Evolutionary conservation across 2,329 filamentous ascomycete genomes (phyloP), one percentile per base, ranked within the genome.

Genomic region (Trichoderma sp.): DNA sequence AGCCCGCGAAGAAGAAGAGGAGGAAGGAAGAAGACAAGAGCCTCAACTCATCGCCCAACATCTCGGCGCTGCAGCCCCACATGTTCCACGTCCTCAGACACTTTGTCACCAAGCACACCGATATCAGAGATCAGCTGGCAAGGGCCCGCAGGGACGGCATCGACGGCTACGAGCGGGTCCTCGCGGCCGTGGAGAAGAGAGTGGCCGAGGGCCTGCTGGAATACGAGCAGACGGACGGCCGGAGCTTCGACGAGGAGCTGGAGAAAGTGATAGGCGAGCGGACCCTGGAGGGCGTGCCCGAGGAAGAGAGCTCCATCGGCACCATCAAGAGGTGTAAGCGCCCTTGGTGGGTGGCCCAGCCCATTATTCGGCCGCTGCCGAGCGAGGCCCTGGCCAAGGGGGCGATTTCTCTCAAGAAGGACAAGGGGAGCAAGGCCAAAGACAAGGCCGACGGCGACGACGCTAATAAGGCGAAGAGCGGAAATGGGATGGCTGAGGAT

Each of bases 271-370:
- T 78, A 3, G 72, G 75, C 11, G 76, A 75, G 11, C 76, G 77
- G 1, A 79, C 76, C 1, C 78, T 79, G 3, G 80, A 78, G 6
- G 80, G 81, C 47, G 80, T 84, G 3, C 80, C 79, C 1, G 85
- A 87, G 61, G 82, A 82, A 0, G 86, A 90, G 77, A 91, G 87
- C 79, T 92, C 91, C 5, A 82, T 89, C 21, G 90, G 88, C 9
- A 90, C 92, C 1, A 90, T 96, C 30, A 88, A 87, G 70, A 85
- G 89, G 73, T 97, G 94, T 78, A 91, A 90, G 79, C 84, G 94
- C 74, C 95, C 95, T 1, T 98, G 91, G 88, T 98, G 94, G 93
- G 87, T 97, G 4, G 94, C 91, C 67, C 95, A 98, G 83, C 92
- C 95, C 4, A 93, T 97, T 77, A 88, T 98, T 7, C 85, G 95